A percentile compares a stretch with the other conserved stretches of the same genome.
These are phyloP conservation scores for Podaxis sp. DNA, from an alignment of 768 basidiomycete genomes.

Conservation along the genomic window DNA sequence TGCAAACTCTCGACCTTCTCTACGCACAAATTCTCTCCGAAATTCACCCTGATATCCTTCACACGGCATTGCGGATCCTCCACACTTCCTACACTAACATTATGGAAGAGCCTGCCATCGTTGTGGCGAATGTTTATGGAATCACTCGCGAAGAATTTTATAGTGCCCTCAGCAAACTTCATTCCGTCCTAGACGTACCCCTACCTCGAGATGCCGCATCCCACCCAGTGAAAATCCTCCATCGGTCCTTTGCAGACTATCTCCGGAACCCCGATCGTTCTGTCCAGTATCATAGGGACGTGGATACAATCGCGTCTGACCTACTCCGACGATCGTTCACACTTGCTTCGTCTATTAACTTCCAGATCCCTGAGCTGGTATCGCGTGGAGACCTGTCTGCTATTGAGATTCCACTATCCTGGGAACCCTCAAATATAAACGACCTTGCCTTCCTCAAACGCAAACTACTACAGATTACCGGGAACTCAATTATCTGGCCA, in stretches of 20 bases:
- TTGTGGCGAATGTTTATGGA: neutral
- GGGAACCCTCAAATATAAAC: neutral
- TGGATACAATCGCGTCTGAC: neutral
- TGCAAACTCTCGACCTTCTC: neutral
- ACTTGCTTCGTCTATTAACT: neutral
- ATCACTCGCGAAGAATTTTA: neutral
- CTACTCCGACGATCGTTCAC: too few relatives aligned
- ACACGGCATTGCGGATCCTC: neutral
- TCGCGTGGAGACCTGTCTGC: neutral
- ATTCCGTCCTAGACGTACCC: neutral
- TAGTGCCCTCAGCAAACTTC: neutral
- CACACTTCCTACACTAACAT: neutral
- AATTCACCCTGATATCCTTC: neutral
- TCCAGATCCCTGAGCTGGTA: neutral
- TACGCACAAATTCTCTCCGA: neutral
- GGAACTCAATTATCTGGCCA: neutral
- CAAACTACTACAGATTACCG: neutral
- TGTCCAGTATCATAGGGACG: neutral
- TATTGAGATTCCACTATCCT: neutral
- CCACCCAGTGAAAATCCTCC: neutral
- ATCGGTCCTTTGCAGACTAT: neutral
- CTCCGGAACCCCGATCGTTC: neutral
- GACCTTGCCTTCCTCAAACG: neutral
- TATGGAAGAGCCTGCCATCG: neutral
- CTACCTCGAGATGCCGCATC: neutral